Evolutionary conservation across 345 rosid genomes (phyloP).

Genomic region (Streptanthus diversifolius): DNA sequence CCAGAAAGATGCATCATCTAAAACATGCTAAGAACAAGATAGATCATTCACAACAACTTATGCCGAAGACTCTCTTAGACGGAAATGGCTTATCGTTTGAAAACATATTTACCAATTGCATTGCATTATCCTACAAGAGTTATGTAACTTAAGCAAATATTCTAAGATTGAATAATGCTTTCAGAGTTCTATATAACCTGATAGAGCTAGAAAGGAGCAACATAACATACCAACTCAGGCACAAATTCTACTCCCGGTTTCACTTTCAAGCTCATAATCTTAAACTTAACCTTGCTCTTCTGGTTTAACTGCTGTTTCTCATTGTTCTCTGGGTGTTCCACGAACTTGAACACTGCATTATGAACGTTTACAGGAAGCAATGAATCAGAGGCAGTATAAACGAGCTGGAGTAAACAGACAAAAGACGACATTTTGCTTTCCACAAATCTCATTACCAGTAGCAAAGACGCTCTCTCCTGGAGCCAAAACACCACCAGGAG

Average conservation of each 20-base stretch:
- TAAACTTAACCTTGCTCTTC: slow-evolving; percentile 87
- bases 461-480: slow-evolving; percentile 89
- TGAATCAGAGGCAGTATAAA: neutral
- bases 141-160: neutral
- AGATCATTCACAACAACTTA: neutral
- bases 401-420: neutral
- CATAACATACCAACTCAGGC: slow-evolving; percentile 80
- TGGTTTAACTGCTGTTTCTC: slow-evolving; percentile 62
- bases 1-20: neutral
- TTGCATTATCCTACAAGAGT: neutral
- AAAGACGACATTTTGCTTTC: neutral
- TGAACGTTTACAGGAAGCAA: neutral
- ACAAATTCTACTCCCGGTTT: slow-evolving; percentile 74
- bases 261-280: slow-evolving; percentile 94
- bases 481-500: slow-evolving; percentile 91
- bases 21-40: slow-evolving; percentile 1
- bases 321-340: slow-evolving; percentile 87
- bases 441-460: slow-evolving; percentile 53
- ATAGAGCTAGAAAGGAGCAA: neutral
- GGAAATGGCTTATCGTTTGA: neutral
- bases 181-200: neutral
- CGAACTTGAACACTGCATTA: slow-evolving; percentile 80
- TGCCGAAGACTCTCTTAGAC: neutral
- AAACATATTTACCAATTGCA: neutral
- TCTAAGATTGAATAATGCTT: neutral